Evolutionary conservation across 164 flowering plant genomes (phyloP).

Genomic region (Chloranthus sessilifolius): DNA sequence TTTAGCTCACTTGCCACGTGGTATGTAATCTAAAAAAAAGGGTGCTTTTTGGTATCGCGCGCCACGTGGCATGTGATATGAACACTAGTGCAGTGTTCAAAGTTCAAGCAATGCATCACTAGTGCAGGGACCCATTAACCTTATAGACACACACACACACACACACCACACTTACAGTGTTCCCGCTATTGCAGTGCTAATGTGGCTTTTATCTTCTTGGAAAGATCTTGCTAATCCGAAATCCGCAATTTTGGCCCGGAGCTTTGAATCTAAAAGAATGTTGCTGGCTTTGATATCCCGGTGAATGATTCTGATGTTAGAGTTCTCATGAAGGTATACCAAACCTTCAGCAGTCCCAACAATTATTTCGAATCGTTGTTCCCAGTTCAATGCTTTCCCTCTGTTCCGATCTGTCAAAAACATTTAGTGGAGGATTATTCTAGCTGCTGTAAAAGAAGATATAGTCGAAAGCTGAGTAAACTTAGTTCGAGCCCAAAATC

Average conservation of each 20-base stretch:
- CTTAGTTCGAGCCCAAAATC: too few species aligned
- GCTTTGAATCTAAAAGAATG: constrained; percentile 45
- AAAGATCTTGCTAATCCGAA: constrained; percentile 75
- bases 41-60: too few species aligned
- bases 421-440: not conserved
- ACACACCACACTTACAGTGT: constrained; percentile 54
- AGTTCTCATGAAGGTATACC: constrained; percentile 50
- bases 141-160: not conserved
- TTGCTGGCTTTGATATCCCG: constrained; percentile 67
- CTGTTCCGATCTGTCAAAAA: constrained; percentile 40
- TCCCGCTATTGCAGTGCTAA: constrained; percentile 93
- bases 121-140: not conserved
- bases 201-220: constrained; percentile 87
- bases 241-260: constrained; percentile 61
- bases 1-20: too few species aligned
- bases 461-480: too few species aligned
- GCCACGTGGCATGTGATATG: too few species aligned
- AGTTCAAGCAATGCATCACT: too few species aligned
- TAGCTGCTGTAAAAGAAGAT: not conserved
- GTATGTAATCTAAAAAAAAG: too few species aligned
- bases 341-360: constrained; percentile 68
- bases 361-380: constrained; percentile 44
- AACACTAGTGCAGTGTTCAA: not conserved
- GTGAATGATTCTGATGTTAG: constrained; percentile 41
- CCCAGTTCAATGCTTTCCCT: constrained; percentile 61